These are phyloP conservation scores for Closterium sp. DNA, from an alignment of 139 green algal genomes.

Conservation along the genomic window DNA sequence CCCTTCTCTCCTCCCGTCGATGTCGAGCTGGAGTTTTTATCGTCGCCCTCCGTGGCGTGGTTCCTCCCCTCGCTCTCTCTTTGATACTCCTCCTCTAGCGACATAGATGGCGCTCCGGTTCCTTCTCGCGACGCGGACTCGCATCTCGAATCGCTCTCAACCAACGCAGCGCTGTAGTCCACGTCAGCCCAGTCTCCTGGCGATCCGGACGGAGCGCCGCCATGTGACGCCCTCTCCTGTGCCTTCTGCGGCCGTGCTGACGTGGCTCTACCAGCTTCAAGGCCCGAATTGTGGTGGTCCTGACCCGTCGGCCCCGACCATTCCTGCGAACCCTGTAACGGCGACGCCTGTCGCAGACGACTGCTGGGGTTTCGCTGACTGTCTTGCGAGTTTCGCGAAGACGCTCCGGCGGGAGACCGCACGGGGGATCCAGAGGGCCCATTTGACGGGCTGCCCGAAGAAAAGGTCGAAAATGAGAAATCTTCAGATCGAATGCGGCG, in stretches of 20 bases:
- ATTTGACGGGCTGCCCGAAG: neutral
- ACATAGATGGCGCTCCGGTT: neutral
- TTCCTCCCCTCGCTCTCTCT: no score
- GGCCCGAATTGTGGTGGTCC: neutral
- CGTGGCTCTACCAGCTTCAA: neutral
- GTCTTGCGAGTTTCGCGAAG: neutral
- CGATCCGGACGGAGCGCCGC: neutral
- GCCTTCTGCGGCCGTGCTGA: neutral
- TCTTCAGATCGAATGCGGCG: constrained; percentile 3
- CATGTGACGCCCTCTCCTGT: neutral
- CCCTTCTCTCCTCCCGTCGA: neutral
- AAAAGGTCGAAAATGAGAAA: neutral
- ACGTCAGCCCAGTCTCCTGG: neutral
- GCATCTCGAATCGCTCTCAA: neutral
- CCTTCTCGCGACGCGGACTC: neutral
- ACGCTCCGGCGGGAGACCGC: neutral
- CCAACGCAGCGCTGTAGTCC: neutral
- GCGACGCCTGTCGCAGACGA: neutral
- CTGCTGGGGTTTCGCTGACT: neutral
- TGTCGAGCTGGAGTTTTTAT: neutral
- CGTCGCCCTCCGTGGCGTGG: no score
- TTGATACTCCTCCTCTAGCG: neutral
- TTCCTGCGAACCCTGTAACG: neutral
- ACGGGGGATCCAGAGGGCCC: neutral
- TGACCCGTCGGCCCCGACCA: neutral